Base-by-base conservation (phyloP, 331 rosid species). In the Rhamnella rubrinervis region DNA sequence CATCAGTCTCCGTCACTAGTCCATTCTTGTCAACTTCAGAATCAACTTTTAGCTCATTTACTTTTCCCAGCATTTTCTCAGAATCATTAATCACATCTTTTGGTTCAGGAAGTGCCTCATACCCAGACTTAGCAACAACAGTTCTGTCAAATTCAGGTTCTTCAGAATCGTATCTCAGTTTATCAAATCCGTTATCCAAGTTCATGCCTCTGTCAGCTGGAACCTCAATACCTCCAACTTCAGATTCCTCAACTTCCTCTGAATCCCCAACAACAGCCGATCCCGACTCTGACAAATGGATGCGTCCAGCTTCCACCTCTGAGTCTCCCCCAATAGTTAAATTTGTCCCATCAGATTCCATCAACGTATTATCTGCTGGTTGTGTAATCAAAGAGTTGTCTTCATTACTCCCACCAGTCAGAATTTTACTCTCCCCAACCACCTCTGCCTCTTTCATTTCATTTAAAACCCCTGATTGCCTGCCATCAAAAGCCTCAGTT, bases 111-210 rank as follows among this genome's bases (percentile, higher is more conserved):
- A 37, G 8, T 49, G 2, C 78, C 35, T 41, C 59, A 68, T 65
- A 69, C 59, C 41, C 64, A 60, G 72, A 44, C 28, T 49, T 72
- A 51, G 59, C 28, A 38, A 49, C 75, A 55, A 51, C 61, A 37
- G 17, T 65, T 63, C 15, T 47, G 17, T 71, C 83, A 74, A 60
- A 10, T 68, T 81, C 71, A 25, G 80, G 17, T 31, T 56, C 77
- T 18, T 78, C 78, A 55, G 59, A 68, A 50, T 31, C 35, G 35
- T 31, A 31, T 31, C 5, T 31, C 35, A 75, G 82, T 4, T 77
- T 59, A 53, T 69, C 83, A 76, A 84, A 69, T 44, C 68, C 83
- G 77, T 83, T 84, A 31, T 84, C 92, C 71, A 89, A 61, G 53
- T 65, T 76, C 50, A 81, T 77, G 4, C 66, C 73, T 6, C 55